Evolutionary conservation across 148 eudicot species (phyloP), one percentile per base, ranked within the genome.

Genomic region (Fagopyrum homotropicum): DNA sequence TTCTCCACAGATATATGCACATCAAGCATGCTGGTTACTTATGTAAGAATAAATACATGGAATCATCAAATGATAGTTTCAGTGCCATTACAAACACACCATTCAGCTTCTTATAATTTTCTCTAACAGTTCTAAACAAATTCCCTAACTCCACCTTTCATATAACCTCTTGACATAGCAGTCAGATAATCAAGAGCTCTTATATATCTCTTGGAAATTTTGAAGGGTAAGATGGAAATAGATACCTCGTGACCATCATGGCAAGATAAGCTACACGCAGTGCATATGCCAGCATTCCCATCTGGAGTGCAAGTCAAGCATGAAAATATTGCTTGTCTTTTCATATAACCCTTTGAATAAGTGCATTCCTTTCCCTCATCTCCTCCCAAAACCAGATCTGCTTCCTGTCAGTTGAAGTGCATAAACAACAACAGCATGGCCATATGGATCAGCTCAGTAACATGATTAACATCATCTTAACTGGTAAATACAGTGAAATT

Each of bases 281-380:
- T 91, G 86, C 99, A 96, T 50, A 96, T 80, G 40, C 99, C 99
- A 79, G 98, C 97, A 87, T 90, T 92, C 78, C 95, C 99, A 73
- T 90, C 97, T 17, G 99, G 99, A 35, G 93, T 91, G 88, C 99
- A 96, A 69, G 99, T 96, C 91, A 96, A 81, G 80, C 99, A 96
- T 49, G 99, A 96, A 82, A 96, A 96, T 69, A 96, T 82, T 45
- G 99, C 99, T 80, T 96, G 99, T 80, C 99, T 87, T 83, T 96
- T 96, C 91, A 92, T 79, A 78, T 96, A 96, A 56, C 98, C 99
- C 76, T 89, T 92, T 19, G 52, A 47, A 75, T 92, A 96, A 29
- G 99, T 96, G 81, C 99, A 96, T 74, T 90, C 97, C 66, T 90
- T 86, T 76, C 99, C 98, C 56, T 92, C 96, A 79, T 95, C 99